Evolutionary conservation across 371 early-diverging fungal species (phyloP).

Genomic region (Mucor indicus): DNA sequence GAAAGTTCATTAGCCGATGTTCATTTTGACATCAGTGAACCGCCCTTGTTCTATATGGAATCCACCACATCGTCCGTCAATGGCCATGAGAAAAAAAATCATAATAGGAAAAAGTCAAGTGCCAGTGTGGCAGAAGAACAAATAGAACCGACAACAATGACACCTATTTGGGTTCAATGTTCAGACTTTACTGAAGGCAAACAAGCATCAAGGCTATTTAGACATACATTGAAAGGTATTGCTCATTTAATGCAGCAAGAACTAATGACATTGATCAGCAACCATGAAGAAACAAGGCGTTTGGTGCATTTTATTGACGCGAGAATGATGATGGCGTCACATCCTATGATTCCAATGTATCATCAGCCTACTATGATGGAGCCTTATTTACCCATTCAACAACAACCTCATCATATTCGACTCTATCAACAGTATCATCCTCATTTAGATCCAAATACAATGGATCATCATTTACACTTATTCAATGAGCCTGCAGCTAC

Average conservation of each 20-base stretch:
- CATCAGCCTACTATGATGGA: neutral
- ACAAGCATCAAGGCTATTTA: conserved; percentile 64
- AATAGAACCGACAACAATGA: conserved; percentile 6
- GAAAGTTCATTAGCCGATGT: conserved; percentile 39
- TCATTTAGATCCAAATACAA: too few species aligned
- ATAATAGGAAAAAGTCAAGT: neutral
- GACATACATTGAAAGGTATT: conserved; percentile 64
- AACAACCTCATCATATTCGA: neutral
- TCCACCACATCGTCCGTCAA: conserved; percentile 3
- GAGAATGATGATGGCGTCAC: neutral
- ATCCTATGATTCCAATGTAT: neutral
- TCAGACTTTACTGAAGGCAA: conserved; percentile 75
- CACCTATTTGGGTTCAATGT: conserved; percentile 61
- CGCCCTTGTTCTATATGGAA: conserved; percentile 68
- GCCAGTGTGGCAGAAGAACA: neutral
- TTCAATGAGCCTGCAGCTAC: conserved; percentile 6
- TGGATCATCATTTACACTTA: conserved; percentile 12
- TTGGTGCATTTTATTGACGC: conserved; percentile 36
- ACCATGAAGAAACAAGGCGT: conserved; percentile 37
- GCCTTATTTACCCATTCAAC: neutral
- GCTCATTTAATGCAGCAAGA: conserved; percentile 54
- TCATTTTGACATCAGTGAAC: conserved; percentile 58
- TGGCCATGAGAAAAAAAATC: conserved; percentile 4
- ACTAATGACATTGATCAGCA: conserved; percentile 29
- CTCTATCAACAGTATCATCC: too few species aligned